Conservation (phyloP, 225 moss, liverwort and hornwort genomes). For the Thuidium tamariscinum region DNA sequence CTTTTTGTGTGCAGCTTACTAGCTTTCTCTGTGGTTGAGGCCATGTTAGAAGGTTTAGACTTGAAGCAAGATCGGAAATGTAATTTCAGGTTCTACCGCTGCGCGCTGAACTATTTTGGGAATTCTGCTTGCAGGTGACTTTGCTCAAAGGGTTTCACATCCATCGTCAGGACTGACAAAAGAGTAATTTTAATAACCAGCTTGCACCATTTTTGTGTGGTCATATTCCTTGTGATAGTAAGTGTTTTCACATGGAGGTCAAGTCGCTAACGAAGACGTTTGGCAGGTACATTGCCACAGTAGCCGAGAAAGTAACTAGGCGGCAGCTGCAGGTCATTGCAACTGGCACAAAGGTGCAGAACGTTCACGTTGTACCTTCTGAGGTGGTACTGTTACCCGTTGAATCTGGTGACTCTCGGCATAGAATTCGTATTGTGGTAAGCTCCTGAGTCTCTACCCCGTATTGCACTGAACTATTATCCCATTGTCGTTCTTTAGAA, state of each 20-base stretch:
- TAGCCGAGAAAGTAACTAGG: slow-evolving; percentile 65
- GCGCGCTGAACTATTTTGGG: background rate
- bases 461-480: background rate
- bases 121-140: slow-evolving; percentile 58
- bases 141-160: slow-evolving; percentile 90
- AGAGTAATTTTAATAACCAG: slow-evolving; percentile 43
- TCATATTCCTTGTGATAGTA: background rate
- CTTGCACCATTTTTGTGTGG: background rate
- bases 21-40: background rate
- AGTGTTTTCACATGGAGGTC: background rate
- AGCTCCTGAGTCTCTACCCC: background rate
- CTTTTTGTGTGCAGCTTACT: background rate
- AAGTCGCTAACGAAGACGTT: background rate
- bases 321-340: slow-evolving; percentile 69
- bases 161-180: slow-evolving; percentile 95
- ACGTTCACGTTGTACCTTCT: slow-evolving; percentile 66
- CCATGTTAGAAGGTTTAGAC: background rate
- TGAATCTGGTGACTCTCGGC: slow-evolving; percentile 51
- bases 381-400: slow-evolving; percentile 54
- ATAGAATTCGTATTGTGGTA: slow-evolving; percentile 81
- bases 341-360: slow-evolving; percentile 71
- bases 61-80: background rate
- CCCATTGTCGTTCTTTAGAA: background rate
- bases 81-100: background rate
- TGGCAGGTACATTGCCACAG: slow-evolving; percentile 76